Evolutionary conservation across 2,329 filamentous ascomycete genomes (phyloP).

Genomic region (Hypoxylon sp.): DNA sequence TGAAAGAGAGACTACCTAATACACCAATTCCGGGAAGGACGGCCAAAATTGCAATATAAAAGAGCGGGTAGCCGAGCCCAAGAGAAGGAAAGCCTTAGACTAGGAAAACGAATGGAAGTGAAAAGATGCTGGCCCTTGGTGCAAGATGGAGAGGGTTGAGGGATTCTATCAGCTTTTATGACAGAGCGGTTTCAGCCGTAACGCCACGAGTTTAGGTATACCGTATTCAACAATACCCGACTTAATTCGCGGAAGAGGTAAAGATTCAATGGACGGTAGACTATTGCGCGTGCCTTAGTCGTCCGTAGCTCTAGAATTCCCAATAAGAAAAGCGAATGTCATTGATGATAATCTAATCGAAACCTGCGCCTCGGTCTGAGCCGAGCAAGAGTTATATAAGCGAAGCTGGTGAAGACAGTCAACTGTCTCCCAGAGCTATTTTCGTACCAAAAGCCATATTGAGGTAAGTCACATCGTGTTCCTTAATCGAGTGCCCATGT

Average conservation of each 20-base stretch:
- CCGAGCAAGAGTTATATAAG: neutral
- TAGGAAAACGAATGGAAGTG: conserved; percentile 33
- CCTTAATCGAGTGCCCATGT: conserved; percentile 4
- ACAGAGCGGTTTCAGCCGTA: conserved; percentile 3
- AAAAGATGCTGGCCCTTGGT: conserved; percentile 22
- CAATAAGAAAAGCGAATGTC: conserved; percentile 18
- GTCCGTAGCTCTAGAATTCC: neutral
- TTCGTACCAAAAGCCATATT: neutral
- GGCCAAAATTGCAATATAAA: conserved; percentile 33
- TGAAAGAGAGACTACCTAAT: conserved; percentile 37
- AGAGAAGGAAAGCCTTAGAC: conserved; percentile 32
- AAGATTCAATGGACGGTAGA: conserved; percentile 4
- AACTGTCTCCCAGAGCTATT: neutral
- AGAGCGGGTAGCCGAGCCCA: conserved; percentile 37
- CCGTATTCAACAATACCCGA: conserved; percentile 9
- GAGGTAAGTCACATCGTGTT: neutral
- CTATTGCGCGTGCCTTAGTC: neutral
- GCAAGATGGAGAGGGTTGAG: neutral
- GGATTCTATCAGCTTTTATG: conserved; percentile 22
- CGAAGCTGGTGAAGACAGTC: conserved; percentile 4
- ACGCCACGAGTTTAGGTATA: conserved; percentile 2
- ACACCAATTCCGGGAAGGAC: conserved; percentile 15
- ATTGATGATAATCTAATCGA: conserved; percentile 23
- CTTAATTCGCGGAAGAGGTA: neutral
- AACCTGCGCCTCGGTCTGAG: conserved; percentile 36